Conservation (phyloP, 805 yeast genomes). For the Suhomyces xylopsoci region DNA sequence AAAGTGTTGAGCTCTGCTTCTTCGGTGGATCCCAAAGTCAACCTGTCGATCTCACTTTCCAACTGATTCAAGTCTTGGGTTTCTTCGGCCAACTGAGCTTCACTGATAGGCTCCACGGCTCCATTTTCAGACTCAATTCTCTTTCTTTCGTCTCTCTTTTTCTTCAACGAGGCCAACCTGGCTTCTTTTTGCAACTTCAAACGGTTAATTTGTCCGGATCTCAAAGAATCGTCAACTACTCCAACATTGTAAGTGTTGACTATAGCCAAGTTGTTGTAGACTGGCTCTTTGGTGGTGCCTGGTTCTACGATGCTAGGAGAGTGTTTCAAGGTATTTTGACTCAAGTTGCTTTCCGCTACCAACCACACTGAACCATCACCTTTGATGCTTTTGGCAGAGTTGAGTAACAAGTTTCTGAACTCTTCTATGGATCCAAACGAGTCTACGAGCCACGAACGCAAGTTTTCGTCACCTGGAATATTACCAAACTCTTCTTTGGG, state of each 20-base stretch:
- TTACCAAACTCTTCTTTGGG: slow-evolving; percentile 40
- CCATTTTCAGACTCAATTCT: slow-evolving; percentile 12
- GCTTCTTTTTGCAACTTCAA: slow-evolving; percentile 37
- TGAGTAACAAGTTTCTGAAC: slow-evolving; percentile 65
- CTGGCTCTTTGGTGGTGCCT: slow-evolving; percentile 9
- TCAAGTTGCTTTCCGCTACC: slow-evolving; percentile 53
- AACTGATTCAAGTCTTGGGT: slow-evolving; percentile 7
- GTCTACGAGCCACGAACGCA: slow-evolving; percentile 48
- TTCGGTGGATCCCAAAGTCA: slow-evolving; percentile 36
- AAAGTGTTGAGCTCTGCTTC: slow-evolving; percentile 39
- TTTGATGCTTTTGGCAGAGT: slow-evolving; percentile 66
- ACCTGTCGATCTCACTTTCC: slow-evolving; percentile 14
- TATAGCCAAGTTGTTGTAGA: slow-evolving; percentile 54
- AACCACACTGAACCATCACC: slow-evolving; percentile 95
- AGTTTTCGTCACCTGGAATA: slow-evolving; percentile 31
- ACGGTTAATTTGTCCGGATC: slow-evolving; percentile 49
- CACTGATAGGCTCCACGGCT: background rate
- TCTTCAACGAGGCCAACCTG: slow-evolving; percentile 24
- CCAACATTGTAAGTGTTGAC: slow-evolving; percentile 90
- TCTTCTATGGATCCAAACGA: slow-evolving; percentile 78
- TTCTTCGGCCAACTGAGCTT: slow-evolving; percentile 6
- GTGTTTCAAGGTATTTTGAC: slow-evolving; percentile 24
- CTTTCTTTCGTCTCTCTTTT: slow-evolving; percentile 22
- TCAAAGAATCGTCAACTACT: slow-evolving; percentile 62
- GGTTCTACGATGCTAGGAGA: slow-evolving; percentile 10